Base-by-base conservation (phyloP, 768 basidiomycete species). In the Lentinus tigrinus region DNA sequence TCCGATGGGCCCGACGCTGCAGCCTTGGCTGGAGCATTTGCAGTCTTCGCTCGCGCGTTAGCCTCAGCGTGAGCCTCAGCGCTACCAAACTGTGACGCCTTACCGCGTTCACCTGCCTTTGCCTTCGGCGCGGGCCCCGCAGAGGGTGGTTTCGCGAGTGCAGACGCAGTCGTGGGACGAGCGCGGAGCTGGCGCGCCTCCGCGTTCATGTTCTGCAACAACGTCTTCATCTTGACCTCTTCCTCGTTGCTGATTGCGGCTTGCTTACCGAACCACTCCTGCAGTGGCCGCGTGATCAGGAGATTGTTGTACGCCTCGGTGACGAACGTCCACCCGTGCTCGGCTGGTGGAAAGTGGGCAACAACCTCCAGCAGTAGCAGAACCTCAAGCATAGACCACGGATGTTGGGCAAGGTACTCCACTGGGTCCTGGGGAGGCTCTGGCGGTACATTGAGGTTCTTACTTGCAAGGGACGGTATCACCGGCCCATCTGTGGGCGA, bases 221-320 rank as follows among this genome's bases (percentile, higher is more conserved):
- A 13, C 3, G 21, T 10, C 36, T 43, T 50, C 61, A 62, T 62
- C 48, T 46, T 34, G 11, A 26, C 38, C 16, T 62, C 61, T 44
- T 62, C 61, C 23, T 57, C 56, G 38, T 56, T 55, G 50, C 52
- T 58, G 27, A 34, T 36, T 3, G 61, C 36, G 11, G 56, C 56
- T 27, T 57, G 57, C 36, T 58, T 47, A 13, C 36, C 37, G 44
- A 64, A 58, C 63, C 63, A 64, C 38, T 57, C 57, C 31, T 61
- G 59, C 17, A 64, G 36, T 11, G 56, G 59, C 23, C 49, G 59
- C 16, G 54, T 56, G 57, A 64, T 64, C 46, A 64, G 54, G 28
- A 61, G 43, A 34, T 61, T 61, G 54, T 64, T 64, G 51, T 64
- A 64, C 26, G 56, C 56, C 26, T 64, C 63, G 13, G 63, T 47